Percentiles rank a stretch among this genome's conserved stretches.
These are phyloP conservation scores for Plasmodium ovale DNA, from an alignment of 169 alveolate genomes.

Conservation along the genomic window DNA sequence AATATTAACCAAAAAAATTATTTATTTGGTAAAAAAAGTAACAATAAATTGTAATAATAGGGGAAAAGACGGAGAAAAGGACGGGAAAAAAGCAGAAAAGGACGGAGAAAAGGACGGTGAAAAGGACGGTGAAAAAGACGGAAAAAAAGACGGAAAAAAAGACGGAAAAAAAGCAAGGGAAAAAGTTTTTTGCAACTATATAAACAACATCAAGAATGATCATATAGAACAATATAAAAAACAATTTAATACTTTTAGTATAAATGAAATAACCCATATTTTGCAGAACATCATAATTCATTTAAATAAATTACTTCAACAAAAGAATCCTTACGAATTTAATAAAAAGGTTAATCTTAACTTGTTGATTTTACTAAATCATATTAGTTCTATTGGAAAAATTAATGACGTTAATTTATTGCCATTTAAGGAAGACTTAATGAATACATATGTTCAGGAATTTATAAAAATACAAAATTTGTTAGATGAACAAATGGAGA, in stretches of 20 bases:
- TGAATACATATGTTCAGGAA: slow-evolving; percentile 6
- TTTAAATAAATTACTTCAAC: slow-evolving; percentile 10
- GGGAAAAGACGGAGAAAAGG: neutral
- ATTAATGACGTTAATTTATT: slow-evolving; percentile 16
- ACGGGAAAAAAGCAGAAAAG: neutral
- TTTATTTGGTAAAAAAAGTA: neutral
- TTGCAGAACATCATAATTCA: slow-evolving; percentile 16
- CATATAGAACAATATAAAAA: neutral
- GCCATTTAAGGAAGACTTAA: slow-evolving; percentile 16
- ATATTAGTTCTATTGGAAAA: neutral
- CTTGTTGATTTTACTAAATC: slow-evolving; percentile 28
- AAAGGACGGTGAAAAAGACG: neutral
- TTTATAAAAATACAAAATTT: neutral
- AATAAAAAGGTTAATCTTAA: slow-evolving; percentile 34
- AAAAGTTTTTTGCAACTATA: neutral
- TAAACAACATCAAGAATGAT: neutral
- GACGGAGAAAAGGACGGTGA: neutral
- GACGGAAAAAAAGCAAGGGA: neutral
- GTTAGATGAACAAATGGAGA: slow-evolving; percentile 31
- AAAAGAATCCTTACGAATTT: slow-evolving; percentile 39
- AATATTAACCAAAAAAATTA: neutral
- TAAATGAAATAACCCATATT: slow-evolving; percentile 33
- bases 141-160: neutral
- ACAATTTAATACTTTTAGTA: neutral
- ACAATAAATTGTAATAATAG: too few species aligned